Evolutionary conservation across 495 filamentous ascomycete genomes (phyloP).

Genomic region (Hyphodiscus hymeniophilus): DNA sequence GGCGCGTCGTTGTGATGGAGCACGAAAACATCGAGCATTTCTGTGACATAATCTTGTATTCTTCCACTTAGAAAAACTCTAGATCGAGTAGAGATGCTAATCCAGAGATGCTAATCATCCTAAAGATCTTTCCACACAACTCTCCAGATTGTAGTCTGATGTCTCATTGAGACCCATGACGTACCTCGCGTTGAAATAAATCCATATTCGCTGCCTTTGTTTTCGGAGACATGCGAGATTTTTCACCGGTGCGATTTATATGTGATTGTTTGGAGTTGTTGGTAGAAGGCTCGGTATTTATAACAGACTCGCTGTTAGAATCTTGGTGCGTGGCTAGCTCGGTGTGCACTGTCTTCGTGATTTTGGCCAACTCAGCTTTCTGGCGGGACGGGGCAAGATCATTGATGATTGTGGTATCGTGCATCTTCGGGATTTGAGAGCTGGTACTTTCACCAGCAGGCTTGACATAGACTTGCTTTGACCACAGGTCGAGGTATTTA

Average conservation of each 20-base stretch:
- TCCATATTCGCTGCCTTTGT: not conserved
- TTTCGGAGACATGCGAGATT: not conserved
- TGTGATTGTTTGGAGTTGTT: too few species aligned
- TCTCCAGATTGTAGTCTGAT: not conserved
- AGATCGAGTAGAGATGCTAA: not conserved
- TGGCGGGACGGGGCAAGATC: conserved; percentile 29
- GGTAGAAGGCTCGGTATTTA: too few species aligned
- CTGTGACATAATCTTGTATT: too few species aligned
- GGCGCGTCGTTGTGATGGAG: not conserved
- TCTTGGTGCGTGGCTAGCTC: not conserved
- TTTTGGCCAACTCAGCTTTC: conserved; percentile 29
- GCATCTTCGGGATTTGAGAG: conserved; percentile 21
- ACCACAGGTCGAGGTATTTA: conserved; percentile 57
- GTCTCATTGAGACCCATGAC: conserved; percentile 24
- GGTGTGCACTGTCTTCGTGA: conserved; percentile 15
- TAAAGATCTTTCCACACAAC: not conserved
- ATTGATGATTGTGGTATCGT: conserved; percentile 30
- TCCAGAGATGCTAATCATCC: too few species aligned
- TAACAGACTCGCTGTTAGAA: too few species aligned
- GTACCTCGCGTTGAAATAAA: conserved; percentile 14
- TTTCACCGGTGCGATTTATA: too few species aligned
- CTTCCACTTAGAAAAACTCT: too few species aligned
- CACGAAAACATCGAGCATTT: too few species aligned
- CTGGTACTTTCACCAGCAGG: conserved; percentile 27
- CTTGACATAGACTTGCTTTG: conserved; percentile 47